Evolutionary conservation across 768 basidiomycete species (phyloP), one percentile per base, ranked within the genome.

Genomic region (Boletus reticuloceps): DNA sequence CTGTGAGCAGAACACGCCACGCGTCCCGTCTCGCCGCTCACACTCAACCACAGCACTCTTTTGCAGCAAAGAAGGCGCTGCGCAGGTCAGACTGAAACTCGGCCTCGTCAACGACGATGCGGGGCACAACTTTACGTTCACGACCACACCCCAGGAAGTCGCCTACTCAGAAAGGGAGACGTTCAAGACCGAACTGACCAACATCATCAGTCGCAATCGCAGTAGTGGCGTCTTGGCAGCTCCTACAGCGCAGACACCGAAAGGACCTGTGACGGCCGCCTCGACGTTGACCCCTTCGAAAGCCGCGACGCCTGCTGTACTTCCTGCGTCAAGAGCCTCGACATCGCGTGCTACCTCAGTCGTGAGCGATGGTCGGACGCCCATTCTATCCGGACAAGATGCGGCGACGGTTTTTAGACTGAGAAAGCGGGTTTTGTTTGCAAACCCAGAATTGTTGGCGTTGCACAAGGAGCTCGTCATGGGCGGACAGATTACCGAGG

Each of bases 381-480:
- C 84, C 17, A 77, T 82, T 48, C 72, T 88, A 32, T 72, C 77
- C 6, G 82, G 81, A 36, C 79, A 71, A 57, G 87, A 88, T 59
- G 77, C 85, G 3, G 78, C 81, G 13, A 78, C 74, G 32, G 89
- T 91, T 59, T 91, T 89, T 64, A 80, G 82, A 40, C 73, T 94
- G 22, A 79, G 91, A 47, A 91, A 91, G 70, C 83, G 83, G 53
- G 89, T 97, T 2, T 78, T 98, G 25, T 67, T 91, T 64, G 82
- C 82, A 67, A 86, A 88, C 58, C 82, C 88, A 1, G 91, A 92
- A 54, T 78, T 98, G 51, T 86, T 85, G 19, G 70, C 82, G 12
- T 75, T 99, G 42, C 95, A 98, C 70, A 84, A 85, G 38, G 91
- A 96, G 47, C 82, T 98, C 56, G 97, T 98, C 44, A 83, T 91